A percentile compares a stretch with the other conserved stretches of the same genome.
Conservation (phyloP, 495 filamentous ascomycete genomes). For the Hypoxylon fragiforme region DNA sequence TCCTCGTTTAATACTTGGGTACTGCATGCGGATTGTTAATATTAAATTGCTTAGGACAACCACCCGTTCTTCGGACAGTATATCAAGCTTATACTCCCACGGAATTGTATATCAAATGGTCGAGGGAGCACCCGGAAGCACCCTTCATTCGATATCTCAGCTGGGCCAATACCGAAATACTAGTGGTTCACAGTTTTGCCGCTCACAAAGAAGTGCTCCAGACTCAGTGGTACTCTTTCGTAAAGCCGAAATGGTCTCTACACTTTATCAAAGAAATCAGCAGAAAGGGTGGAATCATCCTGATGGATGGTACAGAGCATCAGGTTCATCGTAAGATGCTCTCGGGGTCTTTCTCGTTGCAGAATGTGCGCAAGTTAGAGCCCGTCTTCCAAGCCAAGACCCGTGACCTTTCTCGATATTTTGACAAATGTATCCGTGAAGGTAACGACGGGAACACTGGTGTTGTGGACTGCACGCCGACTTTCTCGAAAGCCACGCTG, state of each 20-base stretch:
- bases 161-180: constrained; percentile 31
- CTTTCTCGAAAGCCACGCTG: constrained; percentile 50
- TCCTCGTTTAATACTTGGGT: constrained; percentile 32
- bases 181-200: constrained; percentile 33
- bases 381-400: constrained; percentile 30
- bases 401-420: constrained; percentile 6
- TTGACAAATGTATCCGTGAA: constrained; percentile 15
- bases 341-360: constrained; percentile 19
- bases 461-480: constrained; percentile 2
- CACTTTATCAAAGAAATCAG: constrained; percentile 32
- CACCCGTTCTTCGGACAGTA: constrained; percentile 21
- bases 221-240: constrained; percentile 35
- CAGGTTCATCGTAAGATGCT: constrained; percentile 31
- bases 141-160: constrained; percentile 37
- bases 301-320: constrained; percentile 36
- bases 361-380: constrained; percentile 18
- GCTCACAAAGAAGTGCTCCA: constrained; percentile 37
- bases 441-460: constrained; percentile 1
- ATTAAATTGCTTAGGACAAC: constrained; percentile 4
- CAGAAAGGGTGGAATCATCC: constrained; percentile 35
- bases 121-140: constrained; percentile 22
- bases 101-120: constrained; percentile 28
- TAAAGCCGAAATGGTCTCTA: constrained; percentile 28
- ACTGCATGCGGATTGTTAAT: constrained; percentile 13
- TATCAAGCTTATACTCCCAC: constrained; percentile 6